phyloP scores from a whole-genome alignment of 768 basidiomycete species.

The Chalciporus piperatus region DNA sequence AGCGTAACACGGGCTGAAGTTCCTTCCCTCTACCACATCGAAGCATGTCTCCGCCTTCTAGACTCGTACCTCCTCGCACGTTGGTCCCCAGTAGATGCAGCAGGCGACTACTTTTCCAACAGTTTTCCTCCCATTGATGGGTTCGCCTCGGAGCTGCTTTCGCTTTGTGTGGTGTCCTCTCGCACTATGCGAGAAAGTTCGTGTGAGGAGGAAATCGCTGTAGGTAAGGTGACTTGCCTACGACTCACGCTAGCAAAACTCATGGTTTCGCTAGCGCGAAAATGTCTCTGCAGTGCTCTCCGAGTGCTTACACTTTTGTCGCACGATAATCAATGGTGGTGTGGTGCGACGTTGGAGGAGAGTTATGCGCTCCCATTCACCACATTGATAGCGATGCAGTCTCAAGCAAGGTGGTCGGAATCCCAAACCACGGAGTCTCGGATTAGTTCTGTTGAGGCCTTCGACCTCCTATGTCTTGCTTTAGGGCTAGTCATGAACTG shows the following conservation, averaged over 20 bases:
- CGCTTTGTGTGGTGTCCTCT: constrained; percentile 51
- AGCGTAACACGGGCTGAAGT: constrained; percentile 14
- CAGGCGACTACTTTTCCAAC: constrained; percentile 13
- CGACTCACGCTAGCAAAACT: not conserved
- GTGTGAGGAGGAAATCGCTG: constrained; percentile 8
- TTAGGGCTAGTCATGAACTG: constrained; percentile 77
- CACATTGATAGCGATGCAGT: constrained; percentile 44
- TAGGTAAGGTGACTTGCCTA: constrained; percentile 15
- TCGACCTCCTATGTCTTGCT: constrained; percentile 74
- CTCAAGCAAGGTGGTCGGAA: constrained; percentile 30
- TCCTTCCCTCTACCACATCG: constrained; percentile 45
- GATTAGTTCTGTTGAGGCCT: constrained; percentile 34
- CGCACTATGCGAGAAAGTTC: constrained; percentile 28
- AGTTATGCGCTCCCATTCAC: constrained; percentile 45
- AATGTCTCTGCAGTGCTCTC: constrained; percentile 55
- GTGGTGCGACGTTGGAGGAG: constrained; percentile 45
- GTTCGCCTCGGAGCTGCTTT: constrained; percentile 47
- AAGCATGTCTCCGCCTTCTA: constrained; percentile 56
- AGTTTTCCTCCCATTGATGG: constrained; percentile 12
- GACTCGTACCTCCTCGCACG: constrained; percentile 62
- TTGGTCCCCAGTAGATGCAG: constrained; percentile 37
- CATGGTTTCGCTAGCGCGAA: constrained; percentile 31
- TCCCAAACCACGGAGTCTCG: constrained; percentile 3
- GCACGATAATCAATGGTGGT: constrained; percentile 60
- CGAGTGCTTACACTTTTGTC: constrained; percentile 72